A percentile compares a stretch with the other conserved stretches of the same genome.
These are phyloP conservation scores for Cryptococcus sp. DNA, from an alignment of 1,284 basidiomycete genomes.

Conservation along the genomic window DNA sequence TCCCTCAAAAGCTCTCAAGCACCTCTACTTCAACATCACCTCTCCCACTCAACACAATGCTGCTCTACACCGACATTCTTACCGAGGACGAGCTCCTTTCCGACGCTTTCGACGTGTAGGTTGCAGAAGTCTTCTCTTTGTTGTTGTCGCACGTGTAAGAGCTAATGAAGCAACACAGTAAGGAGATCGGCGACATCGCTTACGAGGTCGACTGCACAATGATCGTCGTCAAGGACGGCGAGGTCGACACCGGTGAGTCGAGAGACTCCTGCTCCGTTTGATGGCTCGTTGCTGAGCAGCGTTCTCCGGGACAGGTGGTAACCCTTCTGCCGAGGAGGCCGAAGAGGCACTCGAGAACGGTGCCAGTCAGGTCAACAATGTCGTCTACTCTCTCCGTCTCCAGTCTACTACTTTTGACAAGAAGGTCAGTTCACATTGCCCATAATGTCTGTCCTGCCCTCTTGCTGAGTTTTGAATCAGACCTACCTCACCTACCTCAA, in stretches of 20 bases:
- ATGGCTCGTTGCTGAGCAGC: neutral
- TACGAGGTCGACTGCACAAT: constrained; percentile 85
- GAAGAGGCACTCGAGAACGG: constrained; percentile 83
- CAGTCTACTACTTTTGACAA: constrained; percentile 85
- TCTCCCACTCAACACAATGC: constrained; percentile 30
- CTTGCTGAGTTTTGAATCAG: constrained; percentile 24
- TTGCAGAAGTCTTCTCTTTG: constrained; percentile 37
- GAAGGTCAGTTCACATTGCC: constrained; percentile 58
- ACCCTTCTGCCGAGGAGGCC: constrained; percentile 86
- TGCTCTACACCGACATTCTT: constrained; percentile 59
- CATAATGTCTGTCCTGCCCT: neutral
- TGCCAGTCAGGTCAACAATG: constrained; percentile 78
- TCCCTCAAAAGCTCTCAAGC: neutral
- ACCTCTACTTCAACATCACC: neutral
- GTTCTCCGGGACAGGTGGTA: constrained; percentile 64
- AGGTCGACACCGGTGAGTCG: constrained; percentile 83
- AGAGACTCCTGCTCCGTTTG: neutral
- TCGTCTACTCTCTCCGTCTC: constrained; percentile 91
- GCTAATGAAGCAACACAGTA: constrained; percentile 58
- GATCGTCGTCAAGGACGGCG: constrained; percentile 76
- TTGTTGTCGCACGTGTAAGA: constrained; percentile 1
- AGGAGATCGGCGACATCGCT: constrained; percentile 77
- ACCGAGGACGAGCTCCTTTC: constrained; percentile 92
- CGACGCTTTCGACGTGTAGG: constrained; percentile 81
- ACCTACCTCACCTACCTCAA: constrained; percentile 83